Conservation (phyloP, 2,329 filamentous ascomycete species). For the Metarhizium brunneum region DNA sequence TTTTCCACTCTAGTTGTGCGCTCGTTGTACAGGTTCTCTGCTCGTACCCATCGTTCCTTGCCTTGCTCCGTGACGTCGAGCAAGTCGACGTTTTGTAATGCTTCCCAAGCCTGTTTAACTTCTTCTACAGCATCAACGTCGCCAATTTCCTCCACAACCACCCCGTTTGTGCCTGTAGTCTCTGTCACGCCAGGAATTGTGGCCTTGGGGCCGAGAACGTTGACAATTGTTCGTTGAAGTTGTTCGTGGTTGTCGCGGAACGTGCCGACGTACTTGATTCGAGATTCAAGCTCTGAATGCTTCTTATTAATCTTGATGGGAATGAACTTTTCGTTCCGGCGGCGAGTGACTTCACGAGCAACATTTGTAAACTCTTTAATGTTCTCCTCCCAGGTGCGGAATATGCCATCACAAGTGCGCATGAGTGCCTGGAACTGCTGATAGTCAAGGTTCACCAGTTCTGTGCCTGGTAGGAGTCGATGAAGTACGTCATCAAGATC, state of each 20-base stretch:
- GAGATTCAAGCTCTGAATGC: constrained; percentile 80
- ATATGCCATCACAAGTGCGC: constrained; percentile 75
- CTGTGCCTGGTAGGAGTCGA: constrained; percentile 72
- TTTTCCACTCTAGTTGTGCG: constrained; percentile 96
- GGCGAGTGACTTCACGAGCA: constrained; percentile 85
- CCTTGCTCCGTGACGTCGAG: constrained; percentile 86
- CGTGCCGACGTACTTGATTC: constrained; percentile 85
- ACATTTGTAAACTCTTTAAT: constrained; percentile 98
- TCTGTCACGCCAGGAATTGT: constrained; percentile 46
- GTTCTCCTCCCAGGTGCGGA: constrained; percentile 88
- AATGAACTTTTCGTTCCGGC: constrained; percentile 95
- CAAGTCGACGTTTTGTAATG: constrained; percentile 88
- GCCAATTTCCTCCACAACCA: constrained; percentile 86
- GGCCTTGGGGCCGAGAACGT: constrained; percentile 76
- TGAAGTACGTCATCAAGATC: constrained; percentile 86
- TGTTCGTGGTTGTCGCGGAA: constrained; percentile 98
- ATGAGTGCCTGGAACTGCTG: constrained; percentile 82
- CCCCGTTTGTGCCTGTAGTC: constrained; percentile 45
- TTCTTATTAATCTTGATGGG: constrained; percentile 91
- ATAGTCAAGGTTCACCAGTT: constrained; percentile 87
- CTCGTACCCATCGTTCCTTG: constrained; percentile 84
- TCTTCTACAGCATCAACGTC: constrained; percentile 96
- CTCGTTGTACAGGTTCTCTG: constrained; percentile 94
- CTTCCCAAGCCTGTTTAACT: constrained; percentile 88
- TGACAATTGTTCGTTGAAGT: constrained; percentile 89